These are phyloP conservation scores for Aspergillus fumigatiaffinis DNA, from an alignment of 2,329 filamentous ascomycete genomes.

Conservation along the genomic window DNA sequence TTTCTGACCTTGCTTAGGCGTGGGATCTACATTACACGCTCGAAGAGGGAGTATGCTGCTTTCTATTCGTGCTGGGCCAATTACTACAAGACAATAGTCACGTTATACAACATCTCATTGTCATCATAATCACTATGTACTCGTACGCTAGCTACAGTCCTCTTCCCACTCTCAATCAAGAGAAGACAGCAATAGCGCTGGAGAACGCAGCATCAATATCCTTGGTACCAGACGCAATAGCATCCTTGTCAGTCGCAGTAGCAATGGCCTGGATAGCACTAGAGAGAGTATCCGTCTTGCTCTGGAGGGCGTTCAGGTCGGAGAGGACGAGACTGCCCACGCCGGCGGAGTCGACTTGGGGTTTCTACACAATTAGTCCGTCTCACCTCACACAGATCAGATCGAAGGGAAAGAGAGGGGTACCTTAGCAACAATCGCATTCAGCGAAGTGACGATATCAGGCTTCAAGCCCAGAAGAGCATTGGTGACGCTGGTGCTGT, in stretches of 20 bases:
- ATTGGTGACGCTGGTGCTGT: constrained; percentile 6
- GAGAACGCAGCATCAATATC: constrained; percentile 7
- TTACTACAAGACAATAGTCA: too few species aligned
- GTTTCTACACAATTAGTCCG: constrained; percentile 1
- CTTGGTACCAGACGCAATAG: constrained; percentile 1
- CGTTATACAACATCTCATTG: too few species aligned
- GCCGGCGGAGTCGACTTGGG: constrained; percentile 1
- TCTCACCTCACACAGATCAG: too few species aligned
- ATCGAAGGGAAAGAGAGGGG: not conserved
- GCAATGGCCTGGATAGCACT: constrained; percentile 3
- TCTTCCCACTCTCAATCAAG: not conserved
- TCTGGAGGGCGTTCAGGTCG: constrained; percentile 2
- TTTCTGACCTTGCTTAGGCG: too few species aligned
- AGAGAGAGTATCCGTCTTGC: constrained; percentile 3
- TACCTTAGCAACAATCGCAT: constrained; percentile 7
- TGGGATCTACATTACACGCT: too few species aligned
- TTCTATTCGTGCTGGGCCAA: too few species aligned
- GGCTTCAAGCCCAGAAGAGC: constrained; percentile 6
- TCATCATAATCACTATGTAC: not conserved
- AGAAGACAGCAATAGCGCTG: constrained; percentile 4
- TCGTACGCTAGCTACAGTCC: not conserved
- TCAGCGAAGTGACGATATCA: constrained; percentile 1
- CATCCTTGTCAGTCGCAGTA: constrained; percentile 4
- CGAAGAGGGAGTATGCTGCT: too few species aligned
- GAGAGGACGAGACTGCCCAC: not conserved